These are phyloP conservation scores for Malassezia psittaci DNA, from an alignment of 1,284 basidiomycete genomes.

Conservation along the genomic window DNA sequence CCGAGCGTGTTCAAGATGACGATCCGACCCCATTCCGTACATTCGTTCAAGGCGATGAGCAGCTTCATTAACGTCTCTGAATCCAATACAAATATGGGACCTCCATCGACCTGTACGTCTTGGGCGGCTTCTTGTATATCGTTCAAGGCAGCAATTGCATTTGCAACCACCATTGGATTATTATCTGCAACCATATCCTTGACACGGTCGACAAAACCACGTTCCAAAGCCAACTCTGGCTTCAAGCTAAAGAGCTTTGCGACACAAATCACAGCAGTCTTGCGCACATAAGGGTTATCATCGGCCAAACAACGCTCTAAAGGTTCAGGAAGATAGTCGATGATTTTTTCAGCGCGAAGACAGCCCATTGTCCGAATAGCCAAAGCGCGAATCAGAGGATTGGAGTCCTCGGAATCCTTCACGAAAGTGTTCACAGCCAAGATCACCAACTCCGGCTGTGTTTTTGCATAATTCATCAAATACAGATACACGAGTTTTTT, in stretches of 20 bases:
- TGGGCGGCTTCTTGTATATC: constrained; percentile 65
- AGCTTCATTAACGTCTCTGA: constrained; percentile 72
- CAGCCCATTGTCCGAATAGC: constrained; percentile 98
- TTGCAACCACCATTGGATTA: constrained; percentile 98
- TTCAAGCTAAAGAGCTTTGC: constrained; percentile 95
- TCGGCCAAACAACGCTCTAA: constrained; percentile 80
- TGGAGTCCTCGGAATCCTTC: constrained; percentile 83
- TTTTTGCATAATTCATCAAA: constrained; percentile 96
- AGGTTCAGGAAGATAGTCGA: constrained; percentile 91
- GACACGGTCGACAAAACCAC: constrained; percentile 80
- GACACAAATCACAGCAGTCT: constrained; percentile 52
- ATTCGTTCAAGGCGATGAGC: constrained; percentile 89
- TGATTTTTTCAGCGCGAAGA: constrained; percentile 92
- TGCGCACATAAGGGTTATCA: constrained; percentile 89
- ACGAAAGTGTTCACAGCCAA: constrained; percentile 98
- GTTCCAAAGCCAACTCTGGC: constrained; percentile 84
- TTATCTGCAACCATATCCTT: constrained; percentile 79
- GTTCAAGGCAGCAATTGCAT: constrained; percentile 80
- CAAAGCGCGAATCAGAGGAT: constrained; percentile 87
- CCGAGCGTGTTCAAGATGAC: constrained; percentile 78
- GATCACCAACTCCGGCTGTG: constrained; percentile 93
- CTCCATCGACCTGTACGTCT: constrained; percentile 25
- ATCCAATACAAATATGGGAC: constrained; percentile 72
- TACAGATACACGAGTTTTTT: constrained; percentile 97
- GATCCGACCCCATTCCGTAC: constrained; percentile 96